These are phyloP conservation scores for Stephanocyclus meneghinianus DNA, from an alignment of 352 stramenopile species.

Conservation along the genomic window DNA sequence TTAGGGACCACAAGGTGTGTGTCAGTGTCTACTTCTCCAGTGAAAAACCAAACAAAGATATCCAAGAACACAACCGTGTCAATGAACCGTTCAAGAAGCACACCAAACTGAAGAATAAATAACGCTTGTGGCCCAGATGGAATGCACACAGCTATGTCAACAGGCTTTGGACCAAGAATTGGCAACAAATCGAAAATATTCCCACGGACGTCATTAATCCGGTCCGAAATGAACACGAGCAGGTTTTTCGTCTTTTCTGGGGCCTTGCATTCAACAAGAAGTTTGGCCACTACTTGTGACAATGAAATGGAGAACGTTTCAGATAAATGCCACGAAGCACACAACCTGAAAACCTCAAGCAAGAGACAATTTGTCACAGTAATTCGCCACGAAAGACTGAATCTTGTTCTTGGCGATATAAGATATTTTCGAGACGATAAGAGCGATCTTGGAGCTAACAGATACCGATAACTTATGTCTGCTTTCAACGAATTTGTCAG, in stretches of 20 bases:
- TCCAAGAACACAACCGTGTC: slow-evolving; percentile 66
- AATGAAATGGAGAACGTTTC: slow-evolving; percentile 61
- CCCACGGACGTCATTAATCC: slow-evolving; percentile 42
- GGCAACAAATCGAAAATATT: slow-evolving; percentile 41
- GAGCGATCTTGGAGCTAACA: slow-evolving; percentile 34
- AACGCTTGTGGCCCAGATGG: slow-evolving; percentile 47
- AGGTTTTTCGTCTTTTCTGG: slow-evolving; percentile 46
- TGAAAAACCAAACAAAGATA: slow-evolving; percentile 76
- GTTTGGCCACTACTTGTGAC: slow-evolving; percentile 47
- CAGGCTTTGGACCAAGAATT: slow-evolving; percentile 33
- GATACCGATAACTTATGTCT: slow-evolving; percentile 42
- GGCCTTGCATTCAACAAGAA: slow-evolving; percentile 56
- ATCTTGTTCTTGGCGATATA: slow-evolving; percentile 66
- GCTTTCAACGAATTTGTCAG: slow-evolving; percentile 45
- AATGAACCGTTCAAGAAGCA: slow-evolving; percentile 56
- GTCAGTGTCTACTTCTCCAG: slow-evolving; percentile 62
- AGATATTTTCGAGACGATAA: slow-evolving; percentile 50
- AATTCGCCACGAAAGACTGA: slow-evolving; percentile 63
- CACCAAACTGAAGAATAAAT: slow-evolving; percentile 49
- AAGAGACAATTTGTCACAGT: slow-evolving; percentile 66
- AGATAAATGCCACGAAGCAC: slow-evolving; percentile 61
- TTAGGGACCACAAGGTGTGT: slow-evolving; percentile 60
- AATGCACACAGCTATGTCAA: slow-evolving; percentile 49
- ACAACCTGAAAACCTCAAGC: slow-evolving; percentile 59
- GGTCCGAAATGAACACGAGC: slow-evolving; percentile 45